Conservation (phyloP, 2,329 filamentous ascomycete species). For the Karstenula rhodostoma region DNA sequence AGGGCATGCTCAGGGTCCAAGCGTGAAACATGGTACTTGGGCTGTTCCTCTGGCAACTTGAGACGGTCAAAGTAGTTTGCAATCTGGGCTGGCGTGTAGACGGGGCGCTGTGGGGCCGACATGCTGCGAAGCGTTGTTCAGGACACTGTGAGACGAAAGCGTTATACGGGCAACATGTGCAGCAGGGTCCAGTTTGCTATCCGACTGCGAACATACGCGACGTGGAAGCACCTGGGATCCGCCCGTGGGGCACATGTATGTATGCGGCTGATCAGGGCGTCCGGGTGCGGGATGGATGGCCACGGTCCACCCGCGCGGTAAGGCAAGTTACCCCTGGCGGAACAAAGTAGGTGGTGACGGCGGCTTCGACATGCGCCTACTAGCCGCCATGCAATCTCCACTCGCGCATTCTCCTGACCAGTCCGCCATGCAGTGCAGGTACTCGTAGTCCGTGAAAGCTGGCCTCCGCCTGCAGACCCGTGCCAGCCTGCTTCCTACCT, state of each 20-base stretch:
- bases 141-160: neutral
- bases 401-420: constrained; percentile 26
- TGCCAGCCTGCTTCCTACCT: constrained; percentile 35
- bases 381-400: constrained; percentile 10
- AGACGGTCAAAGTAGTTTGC: constrained; percentile 48
- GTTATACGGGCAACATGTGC: neutral
- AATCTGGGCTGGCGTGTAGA: constrained; percentile 39
- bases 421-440: constrained; percentile 32
- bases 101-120: constrained; percentile 28
- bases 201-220: neutral
- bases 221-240: neutral
- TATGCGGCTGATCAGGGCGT: constrained; percentile 1
- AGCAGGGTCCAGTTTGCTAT: neutral
- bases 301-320: neutral
- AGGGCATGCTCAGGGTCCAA: constrained; percentile 34
- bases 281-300: constrained; percentile 8
- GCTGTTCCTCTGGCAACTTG: constrained; percentile 34
- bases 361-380: neutral
- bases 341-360: neutral
- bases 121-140: constrained; percentile 21
- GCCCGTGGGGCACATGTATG: neutral
- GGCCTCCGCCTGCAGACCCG: constrained; percentile 27
- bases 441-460: constrained; percentile 38
- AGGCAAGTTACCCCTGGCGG: neutral
- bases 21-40: constrained; percentile 33